Conservation (phyloP, 176 grass and related monocot species). For the Canna indica region DNA sequence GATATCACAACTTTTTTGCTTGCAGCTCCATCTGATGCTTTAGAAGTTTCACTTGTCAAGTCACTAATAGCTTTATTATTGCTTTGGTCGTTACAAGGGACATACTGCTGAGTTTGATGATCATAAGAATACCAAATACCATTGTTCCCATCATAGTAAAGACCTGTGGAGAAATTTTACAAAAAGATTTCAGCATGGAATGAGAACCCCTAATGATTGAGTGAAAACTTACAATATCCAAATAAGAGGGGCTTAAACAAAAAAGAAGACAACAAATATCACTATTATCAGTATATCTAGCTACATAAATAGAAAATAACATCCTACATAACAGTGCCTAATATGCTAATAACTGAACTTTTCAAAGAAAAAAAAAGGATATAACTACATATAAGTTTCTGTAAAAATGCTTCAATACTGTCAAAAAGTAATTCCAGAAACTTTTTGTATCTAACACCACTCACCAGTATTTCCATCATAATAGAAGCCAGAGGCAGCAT, state of each 20-base stretch:
- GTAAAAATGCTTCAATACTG: neutral
- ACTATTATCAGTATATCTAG: neutral
- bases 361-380: neutral
- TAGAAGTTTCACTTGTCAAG: constrained; percentile 35
- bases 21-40: constrained; percentile 41
- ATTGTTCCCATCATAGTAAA: constrained; percentile 91
- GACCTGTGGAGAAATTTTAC: constrained; percentile 42
- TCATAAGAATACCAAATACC: constrained; percentile 81
- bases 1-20: constrained; percentile 83
- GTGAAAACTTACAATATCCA: neutral
- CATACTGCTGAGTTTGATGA: constrained; percentile 79
- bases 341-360: neutral
- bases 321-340: neutral
- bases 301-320: neutral
- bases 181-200: neutral
- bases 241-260: neutral
- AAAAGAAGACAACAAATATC: neutral
- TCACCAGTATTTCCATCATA: constrained; percentile 99
- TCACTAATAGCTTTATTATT: constrained; percentile 40
- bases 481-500: constrained; percentile 95
- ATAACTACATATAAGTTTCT: neutral
- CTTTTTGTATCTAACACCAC: neutral
- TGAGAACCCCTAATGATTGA: neutral
- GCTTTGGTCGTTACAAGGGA: constrained; percentile 57
- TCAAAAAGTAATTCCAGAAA: neutral